These are phyloP conservation scores for Trichopus zeylanicus DNA, from an alignment of 116 monocot species.

Conservation along the genomic window DNA sequence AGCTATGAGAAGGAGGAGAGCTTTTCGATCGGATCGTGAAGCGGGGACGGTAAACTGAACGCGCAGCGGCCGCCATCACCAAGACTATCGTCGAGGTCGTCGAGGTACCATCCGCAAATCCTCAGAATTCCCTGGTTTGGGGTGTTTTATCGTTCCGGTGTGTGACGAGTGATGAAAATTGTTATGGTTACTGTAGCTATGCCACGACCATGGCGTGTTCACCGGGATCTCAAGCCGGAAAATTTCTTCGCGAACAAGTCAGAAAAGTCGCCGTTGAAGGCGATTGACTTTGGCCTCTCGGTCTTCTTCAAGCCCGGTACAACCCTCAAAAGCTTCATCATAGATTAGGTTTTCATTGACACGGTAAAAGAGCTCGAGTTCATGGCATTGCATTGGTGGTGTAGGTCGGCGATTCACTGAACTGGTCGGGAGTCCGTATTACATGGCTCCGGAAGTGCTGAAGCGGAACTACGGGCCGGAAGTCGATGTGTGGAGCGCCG, in stretches of 20 bases:
- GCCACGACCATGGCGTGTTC: slow-evolving; percentile 24
- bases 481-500: slow-evolving; percentile 82
- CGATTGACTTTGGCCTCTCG: slow-evolving; percentile 76
- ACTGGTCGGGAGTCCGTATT: slow-evolving; percentile 75
- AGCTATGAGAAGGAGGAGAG: slow-evolving; percentile 47
- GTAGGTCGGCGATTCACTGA: slow-evolving; percentile 49
- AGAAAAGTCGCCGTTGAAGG: slow-evolving; percentile 53
- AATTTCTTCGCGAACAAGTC: slow-evolving; percentile 16
- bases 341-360: neutral
- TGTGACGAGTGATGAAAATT: too few relatives aligned
- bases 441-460: slow-evolving; percentile 86
- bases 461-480: slow-evolving; percentile 63
- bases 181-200: slow-evolving; percentile 16
- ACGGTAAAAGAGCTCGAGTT: neutral
- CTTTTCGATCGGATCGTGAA: slow-evolving; percentile 24
- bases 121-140: too few relatives aligned
- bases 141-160: too few relatives aligned
- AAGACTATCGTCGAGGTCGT: too few relatives aligned
- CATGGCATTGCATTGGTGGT: neutral
- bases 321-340: neutral
- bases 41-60: too few relatives aligned
- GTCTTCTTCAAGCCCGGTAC: slow-evolving; percentile 64
- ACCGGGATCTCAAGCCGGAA: neutral
- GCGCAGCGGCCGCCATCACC: too few relatives aligned
- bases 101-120: too few relatives aligned